These are phyloP conservation scores for Stenogyne calaminthoides DNA, from an alignment of 305 asterid species.

Conservation along the genomic window DNA sequence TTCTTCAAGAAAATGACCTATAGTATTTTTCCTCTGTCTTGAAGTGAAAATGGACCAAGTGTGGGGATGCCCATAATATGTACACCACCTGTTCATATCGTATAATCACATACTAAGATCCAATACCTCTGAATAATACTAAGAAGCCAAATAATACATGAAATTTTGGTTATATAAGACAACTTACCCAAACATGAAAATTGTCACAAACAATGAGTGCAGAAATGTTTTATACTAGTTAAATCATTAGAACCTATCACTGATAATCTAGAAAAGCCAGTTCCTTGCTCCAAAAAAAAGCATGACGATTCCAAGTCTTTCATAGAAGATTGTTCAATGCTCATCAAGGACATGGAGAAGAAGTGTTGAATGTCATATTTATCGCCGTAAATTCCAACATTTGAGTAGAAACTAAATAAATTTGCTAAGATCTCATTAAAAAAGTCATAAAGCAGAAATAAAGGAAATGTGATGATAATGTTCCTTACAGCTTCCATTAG, in stretches of 20 bases:
- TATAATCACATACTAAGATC: neutral
- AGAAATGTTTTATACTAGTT: neutral
- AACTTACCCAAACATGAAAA: neutral
- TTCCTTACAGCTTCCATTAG: slow-evolving; percentile 81
- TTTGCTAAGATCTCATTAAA: neutral
- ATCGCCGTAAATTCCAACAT: slow-evolving; percentile 5
- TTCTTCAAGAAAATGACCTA: neutral
- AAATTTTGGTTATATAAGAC: neutral
- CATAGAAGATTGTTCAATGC: neutral
- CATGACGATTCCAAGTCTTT: too few species aligned
- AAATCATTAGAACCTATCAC: neutral
- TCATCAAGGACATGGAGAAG: neutral
- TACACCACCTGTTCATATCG: neutral
- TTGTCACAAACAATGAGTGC: neutral
- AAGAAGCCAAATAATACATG: neutral
- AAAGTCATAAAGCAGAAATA: neutral
- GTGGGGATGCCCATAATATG: neutral
- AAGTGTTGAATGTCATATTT: neutral
- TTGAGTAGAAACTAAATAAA: neutral
- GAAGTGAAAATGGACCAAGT: neutral
- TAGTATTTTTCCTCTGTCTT: neutral
- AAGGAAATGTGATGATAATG: neutral
- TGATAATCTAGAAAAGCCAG: neutral
- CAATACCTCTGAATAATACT: neutral
- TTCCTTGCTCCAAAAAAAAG: too few species aligned